Evolutionary conservation across 2,329 filamentous ascomycete genomes (phyloP), one percentile per base, ranked within the genome.

Genomic region (Monosporascus sp.): DNA sequence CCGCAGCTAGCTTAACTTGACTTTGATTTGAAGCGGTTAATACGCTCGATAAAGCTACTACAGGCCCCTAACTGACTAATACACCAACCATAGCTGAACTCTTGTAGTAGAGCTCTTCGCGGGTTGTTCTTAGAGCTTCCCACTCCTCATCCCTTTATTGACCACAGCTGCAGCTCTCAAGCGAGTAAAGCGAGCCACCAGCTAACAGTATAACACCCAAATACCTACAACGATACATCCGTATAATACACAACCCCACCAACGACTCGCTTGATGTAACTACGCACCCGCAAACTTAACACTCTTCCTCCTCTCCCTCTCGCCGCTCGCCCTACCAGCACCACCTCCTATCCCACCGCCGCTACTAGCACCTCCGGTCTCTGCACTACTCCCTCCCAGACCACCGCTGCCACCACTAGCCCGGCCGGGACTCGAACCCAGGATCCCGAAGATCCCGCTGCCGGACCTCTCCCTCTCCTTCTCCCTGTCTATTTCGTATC

Each of bases 301-400:
- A 57, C 81, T 85, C 75, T 85, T 85, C 64, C 81, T 74, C 57
- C 81, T 72, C 64, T 85, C 82, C 54, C 80, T 67, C 47, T 79
- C 77, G 1, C 63, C 65, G 2, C 65, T 60, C 3, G 63, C 59
- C 51, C 70, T 61, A 35, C 27, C 25, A 3, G 35, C 35, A 15
- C 48, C 52, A 56, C 56, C 39, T 7, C 52, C 52, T 20, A 35
- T 38, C 0, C 50, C 48, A 14, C 52, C 54, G n/a, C 53, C 56
- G 41, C 60, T 54, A 15, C 56, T 51, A n/a, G 38, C 50, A 2
- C 66, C 66, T 25, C 59, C 67, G 4, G 66, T 61, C 3, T 64
- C 59, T 51, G 70, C 60, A 31, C 35, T 25, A 5, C 37, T 27
- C 11, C 48, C 51, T 56, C 57, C 43, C 3, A 46, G 43, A 22